Conservation (phyloP, 2,329 filamentous ascomycete species). For the Epichloe typhina region DNA sequence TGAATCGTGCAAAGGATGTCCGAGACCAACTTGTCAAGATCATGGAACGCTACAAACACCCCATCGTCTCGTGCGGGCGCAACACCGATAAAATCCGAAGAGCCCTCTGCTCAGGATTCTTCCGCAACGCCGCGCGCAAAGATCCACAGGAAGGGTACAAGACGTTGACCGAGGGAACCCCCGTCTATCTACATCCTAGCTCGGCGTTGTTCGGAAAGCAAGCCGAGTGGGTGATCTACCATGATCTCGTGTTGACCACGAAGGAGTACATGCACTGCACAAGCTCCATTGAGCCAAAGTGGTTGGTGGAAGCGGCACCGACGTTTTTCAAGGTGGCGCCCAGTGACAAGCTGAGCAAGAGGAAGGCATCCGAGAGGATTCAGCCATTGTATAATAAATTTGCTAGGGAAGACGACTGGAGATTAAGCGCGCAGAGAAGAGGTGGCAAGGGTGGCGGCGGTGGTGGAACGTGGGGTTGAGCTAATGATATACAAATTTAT, state of each 20-base stretch:
- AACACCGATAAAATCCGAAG: slow-evolving; percentile 80
- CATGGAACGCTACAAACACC: slow-evolving; percentile 81
- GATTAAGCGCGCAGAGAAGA: slow-evolving; percentile 74
- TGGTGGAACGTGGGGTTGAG: slow-evolving; percentile 83
- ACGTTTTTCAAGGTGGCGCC: slow-evolving; percentile 97
- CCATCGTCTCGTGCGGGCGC: slow-evolving; percentile 70
- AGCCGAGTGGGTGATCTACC: slow-evolving; percentile 91
- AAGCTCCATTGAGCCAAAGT: slow-evolving; percentile 85
- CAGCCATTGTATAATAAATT: slow-evolving; percentile 92
- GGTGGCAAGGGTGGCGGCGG: slow-evolving; percentile 72
- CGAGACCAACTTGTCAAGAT: slow-evolving; percentile 85
- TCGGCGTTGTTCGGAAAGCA: slow-evolving; percentile 91
- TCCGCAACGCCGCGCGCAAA: slow-evolving; percentile 88
- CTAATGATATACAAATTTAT: too few relatives aligned
- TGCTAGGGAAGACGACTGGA: slow-evolving; percentile 87
- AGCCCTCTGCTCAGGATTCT: slow-evolving; percentile 86
- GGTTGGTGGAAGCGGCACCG: slow-evolving; percentile 89
- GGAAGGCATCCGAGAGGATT: slow-evolving; percentile 88
- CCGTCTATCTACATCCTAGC: slow-evolving; percentile 86
- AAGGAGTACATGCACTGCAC: slow-evolving; percentile 98
- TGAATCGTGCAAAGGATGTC: slow-evolving; percentile 83
- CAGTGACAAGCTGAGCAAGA: slow-evolving; percentile 73
- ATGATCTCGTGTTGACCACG: slow-evolving; percentile 79
- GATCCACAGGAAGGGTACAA: slow-evolving; percentile 96
- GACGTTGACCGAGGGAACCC: slow-evolving; percentile 88